Evolutionary conservation across 352 stramenopile genomes (phyloP).

Genomic region (Aphanomyces invadans): DNA sequence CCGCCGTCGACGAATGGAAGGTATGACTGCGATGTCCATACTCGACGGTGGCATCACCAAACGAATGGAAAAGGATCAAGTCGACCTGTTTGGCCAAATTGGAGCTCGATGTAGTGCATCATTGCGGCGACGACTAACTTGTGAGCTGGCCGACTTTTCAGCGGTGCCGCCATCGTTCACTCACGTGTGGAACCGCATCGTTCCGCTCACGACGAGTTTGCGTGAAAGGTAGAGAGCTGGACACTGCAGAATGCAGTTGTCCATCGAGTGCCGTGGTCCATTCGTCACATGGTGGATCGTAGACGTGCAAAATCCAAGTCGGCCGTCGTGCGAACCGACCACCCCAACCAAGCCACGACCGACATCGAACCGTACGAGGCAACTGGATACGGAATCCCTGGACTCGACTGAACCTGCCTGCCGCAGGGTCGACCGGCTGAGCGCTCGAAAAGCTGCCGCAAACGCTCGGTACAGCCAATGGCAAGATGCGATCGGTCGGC

Average conservation of each 20-base stretch:
- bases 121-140: neutral
- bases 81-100: neutral
- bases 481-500: constrained; percentile 13
- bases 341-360: neutral
- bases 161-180: neutral
- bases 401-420: neutral
- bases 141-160: neutral
- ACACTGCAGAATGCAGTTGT: too few species aligned
- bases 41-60: too few species aligned
- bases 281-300: too few species aligned
- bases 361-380: neutral
- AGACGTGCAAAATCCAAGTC: neutral
- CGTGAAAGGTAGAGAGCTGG: neutral
- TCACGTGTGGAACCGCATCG: neutral
- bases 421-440: neutral
- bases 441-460: neutral
- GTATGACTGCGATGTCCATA: neutral
- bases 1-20: constrained; percentile 16
- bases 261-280: too few species aligned
- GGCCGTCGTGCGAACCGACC: neutral
- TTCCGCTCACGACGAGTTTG: neutral
- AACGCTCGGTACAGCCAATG: constrained; percentile 1
- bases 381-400: too few species aligned
- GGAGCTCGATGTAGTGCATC: neutral
- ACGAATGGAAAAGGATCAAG: constrained; percentile 3